Base-by-base conservation (phyloP, 257 asterid genomes). In the Eustoma russellianum region DNA sequence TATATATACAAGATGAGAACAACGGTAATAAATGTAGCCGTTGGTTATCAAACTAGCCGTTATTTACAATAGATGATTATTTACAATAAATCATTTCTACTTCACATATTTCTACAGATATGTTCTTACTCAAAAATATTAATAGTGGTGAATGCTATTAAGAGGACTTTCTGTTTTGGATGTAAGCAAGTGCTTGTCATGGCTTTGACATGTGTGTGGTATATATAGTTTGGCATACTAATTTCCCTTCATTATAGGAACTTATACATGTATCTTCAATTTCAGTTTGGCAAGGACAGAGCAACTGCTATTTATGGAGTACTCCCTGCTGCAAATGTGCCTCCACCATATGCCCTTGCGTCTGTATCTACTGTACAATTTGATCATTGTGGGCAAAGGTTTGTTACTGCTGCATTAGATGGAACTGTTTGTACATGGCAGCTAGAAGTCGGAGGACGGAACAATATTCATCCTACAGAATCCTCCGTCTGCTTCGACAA, bases 401-500 rank as follows among this genome's bases (percentile, higher is more conserved):
- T 92, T 60, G 97, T 73, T 55, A 88, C 95, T 70, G 93, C 82
- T 47, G 95, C 97, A 67, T 75, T 73, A 69, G 95, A 92, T 74
- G 99, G 99, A 77, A 92, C 93, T 56, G 94, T 85, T 33, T 80
- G 93, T 74, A 81, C 99, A 16, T 92, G 99, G 99, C 95, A 92
- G 75, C 83, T 92, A 69, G 99, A 92, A 79, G 99, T 91, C 56
- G 98, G 98, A 69, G 97, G 99, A 64, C 78, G 86, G 79, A 88
- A 89, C 71, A 84, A 82, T 59, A 66, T 88, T 68, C 83, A 49
- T 70, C 99, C 99, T 59, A 85, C 93, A 53, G 97, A 88, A 70
- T 82, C 93, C 52, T 73, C 95, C 59, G 68, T 71, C 68, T 92
- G 99, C 86, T 92, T 92, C 61, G 87, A 81, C 77, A 85, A 83